Percentiles rank a stretch among this genome's conserved stretches.
These are phyloP conservation scores for Pascua sp. DNA, from an alignment of 1,284 basidiomycete species.

Conservation along the genomic window DNA sequence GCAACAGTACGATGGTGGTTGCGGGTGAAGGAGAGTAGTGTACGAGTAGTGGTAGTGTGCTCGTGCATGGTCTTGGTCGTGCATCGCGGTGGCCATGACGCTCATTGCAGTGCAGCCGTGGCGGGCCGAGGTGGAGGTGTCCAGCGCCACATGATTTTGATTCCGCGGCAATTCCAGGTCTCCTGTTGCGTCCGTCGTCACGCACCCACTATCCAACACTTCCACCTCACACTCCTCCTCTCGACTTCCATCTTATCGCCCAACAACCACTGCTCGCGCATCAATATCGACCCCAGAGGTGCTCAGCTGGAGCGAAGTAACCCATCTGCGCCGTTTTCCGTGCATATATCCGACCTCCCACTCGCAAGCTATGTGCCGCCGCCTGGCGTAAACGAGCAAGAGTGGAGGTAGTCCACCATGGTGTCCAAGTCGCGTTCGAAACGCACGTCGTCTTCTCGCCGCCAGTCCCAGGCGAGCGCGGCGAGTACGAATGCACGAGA, in stretches of 20 bases:
- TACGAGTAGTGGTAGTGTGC: too few relatives aligned
- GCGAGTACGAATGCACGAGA: too few relatives aligned
- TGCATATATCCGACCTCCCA: neutral
- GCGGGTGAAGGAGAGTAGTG: too few relatives aligned
- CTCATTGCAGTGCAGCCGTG: too few relatives aligned
- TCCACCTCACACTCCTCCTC: constrained; percentile 3
- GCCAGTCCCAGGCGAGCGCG: too few relatives aligned
- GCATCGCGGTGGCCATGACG: too few relatives aligned
- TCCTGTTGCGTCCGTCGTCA: too few relatives aligned
- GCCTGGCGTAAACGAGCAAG: neutral
- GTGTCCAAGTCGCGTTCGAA: too few relatives aligned
- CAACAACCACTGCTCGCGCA: neutral
- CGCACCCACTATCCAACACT: neutral
- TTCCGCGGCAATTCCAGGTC: neutral
- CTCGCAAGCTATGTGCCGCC: neutral
- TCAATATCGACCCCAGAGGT: neutral
- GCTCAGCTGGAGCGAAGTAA: neutral
- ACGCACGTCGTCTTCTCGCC: too few relatives aligned
- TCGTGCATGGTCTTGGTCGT: too few relatives aligned
- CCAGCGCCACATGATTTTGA: neutral
- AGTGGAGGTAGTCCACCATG: constrained; percentile 20
- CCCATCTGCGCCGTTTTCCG: neutral
- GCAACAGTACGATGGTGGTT: too few relatives aligned
- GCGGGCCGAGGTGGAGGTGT: neutral
- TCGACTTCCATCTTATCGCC: constrained; percentile 9